Percentiles rank a stretch among this genome's conserved stretches.
Conservation (phyloP, 2,329 filamentous ascomycete genomes). For the Aspergillus caelatus region DNA sequence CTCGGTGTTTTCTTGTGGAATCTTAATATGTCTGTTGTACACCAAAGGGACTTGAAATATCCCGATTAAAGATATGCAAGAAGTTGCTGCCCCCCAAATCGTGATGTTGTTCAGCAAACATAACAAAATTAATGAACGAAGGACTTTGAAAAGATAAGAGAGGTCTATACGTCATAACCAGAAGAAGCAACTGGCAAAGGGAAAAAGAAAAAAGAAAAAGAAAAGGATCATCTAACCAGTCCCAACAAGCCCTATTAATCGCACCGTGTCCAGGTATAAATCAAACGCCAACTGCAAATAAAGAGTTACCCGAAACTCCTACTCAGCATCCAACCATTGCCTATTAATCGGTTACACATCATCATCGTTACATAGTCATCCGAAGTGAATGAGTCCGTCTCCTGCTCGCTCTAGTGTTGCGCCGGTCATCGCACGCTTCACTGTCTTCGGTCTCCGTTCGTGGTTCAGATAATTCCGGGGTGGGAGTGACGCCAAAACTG, state of each 20-base stretch:
- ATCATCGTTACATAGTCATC: constrained; percentile 37
- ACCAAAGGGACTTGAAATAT: background rate
- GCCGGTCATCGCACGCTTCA: constrained; percentile 37
- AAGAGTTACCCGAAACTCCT: constrained; percentile 12
- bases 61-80: background rate
- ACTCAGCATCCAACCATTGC: constrained; percentile 4
- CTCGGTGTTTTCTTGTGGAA: background rate
- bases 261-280: constrained; percentile 1
- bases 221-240: constrained; percentile 5
- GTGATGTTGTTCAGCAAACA: background rate
- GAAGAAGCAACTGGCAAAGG: background rate
- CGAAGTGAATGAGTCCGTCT: constrained; percentile 36
- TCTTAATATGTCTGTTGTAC: background rate
- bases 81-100: background rate
- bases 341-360: constrained; percentile 2
- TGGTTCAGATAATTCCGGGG: constrained; percentile 41
- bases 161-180: background rate
- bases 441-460: constrained; percentile 43
- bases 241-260: background rate
- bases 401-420: constrained; percentile 39
- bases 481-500: constrained; percentile 40
- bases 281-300: background rate
- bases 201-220: background rate
- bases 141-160: background rate
- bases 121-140: background rate